These are phyloP conservation scores for Trichocladium antarcticum DNA, from an alignment of 495 filamentous ascomycete genomes.

Conservation along the genomic window DNA sequence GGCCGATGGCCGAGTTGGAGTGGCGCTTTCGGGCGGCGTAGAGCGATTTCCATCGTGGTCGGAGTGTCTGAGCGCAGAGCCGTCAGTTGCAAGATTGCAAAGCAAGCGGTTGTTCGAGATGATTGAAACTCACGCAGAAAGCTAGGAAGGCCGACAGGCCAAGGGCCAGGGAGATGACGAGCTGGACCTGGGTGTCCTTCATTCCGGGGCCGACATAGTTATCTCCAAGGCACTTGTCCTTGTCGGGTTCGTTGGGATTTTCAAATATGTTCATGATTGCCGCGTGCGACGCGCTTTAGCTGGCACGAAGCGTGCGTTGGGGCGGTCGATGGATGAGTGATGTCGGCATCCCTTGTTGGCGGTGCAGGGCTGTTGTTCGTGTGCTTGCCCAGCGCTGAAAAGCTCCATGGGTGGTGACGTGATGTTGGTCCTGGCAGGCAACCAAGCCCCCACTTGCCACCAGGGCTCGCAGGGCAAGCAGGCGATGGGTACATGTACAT, in stretches of 20 bases:
- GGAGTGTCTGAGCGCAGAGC: constrained; percentile 44
- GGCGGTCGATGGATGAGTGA: background rate
- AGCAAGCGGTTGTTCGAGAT: background rate
- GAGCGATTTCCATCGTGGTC: constrained; percentile 83
- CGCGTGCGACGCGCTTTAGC: background rate
- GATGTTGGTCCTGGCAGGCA: background rate
- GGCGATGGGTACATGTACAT: too few species aligned
- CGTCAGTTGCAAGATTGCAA: background rate
- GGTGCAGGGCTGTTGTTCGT: background rate
- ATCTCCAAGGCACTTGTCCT: constrained; percentile 23
- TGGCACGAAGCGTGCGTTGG: background rate
- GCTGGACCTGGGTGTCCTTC: constrained; percentile 41
- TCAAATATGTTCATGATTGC: constrained; percentile 18
- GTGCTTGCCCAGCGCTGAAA: background rate
- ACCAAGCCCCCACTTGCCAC: background rate
- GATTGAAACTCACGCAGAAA: constrained; percentile 35
- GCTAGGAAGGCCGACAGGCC: constrained; percentile 42
- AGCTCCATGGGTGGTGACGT: background rate
- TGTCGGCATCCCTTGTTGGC: background rate
- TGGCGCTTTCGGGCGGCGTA: constrained; percentile 81
- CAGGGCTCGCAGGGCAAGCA: too few species aligned
- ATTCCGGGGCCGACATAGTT: constrained; percentile 23
- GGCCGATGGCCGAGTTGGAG: constrained; percentile 51
- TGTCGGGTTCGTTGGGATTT: constrained; percentile 8
- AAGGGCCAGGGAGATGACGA: constrained; percentile 40